Conservation (phyloP, 2,329 filamentous ascomycete species). For the Lithohypha guttulata region DNA sequence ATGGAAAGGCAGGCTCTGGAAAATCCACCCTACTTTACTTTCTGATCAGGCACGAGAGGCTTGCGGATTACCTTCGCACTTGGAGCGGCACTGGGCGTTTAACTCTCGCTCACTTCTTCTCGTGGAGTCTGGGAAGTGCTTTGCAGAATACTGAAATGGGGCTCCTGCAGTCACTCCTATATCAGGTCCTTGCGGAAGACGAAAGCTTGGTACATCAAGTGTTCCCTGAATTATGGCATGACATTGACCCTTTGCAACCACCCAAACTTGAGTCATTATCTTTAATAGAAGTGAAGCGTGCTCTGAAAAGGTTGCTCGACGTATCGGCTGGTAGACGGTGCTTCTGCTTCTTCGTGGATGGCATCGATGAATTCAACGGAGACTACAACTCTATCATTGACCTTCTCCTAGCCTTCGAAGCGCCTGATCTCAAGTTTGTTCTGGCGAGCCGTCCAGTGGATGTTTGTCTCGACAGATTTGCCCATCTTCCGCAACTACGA, state of each 20-base stretch:
- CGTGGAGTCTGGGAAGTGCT: background rate
- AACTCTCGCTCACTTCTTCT: background rate
- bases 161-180: slow-evolving; percentile 1
- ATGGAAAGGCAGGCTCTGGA: slow-evolving; percentile 32
- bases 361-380: slow-evolving; percentile 3
- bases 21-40: slow-evolving; percentile 35
- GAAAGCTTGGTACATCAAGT: background rate
- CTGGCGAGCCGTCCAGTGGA: slow-evolving; percentile 11
- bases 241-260: background rate
- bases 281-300: background rate
- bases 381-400: background rate
- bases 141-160: slow-evolving; percentile 3
- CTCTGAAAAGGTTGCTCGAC: background rate
- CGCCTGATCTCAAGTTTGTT: slow-evolving; percentile 9
- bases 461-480: slow-evolving; percentile 11
- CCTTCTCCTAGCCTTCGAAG: background rate
- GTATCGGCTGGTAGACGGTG: background rate
- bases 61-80: too few species aligned
- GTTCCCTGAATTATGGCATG: background rate
- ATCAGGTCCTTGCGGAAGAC: background rate
- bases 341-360: slow-evolving; percentile 2
- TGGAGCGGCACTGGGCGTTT: background rate
- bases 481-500: slow-evolving; percentile 6
- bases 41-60: background rate
- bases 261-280: background rate